These are phyloP conservation scores for Aspergillus bertholletiae DNA, from an alignment of 495 filamentous ascomycete genomes.

Conservation along the genomic window DNA sequence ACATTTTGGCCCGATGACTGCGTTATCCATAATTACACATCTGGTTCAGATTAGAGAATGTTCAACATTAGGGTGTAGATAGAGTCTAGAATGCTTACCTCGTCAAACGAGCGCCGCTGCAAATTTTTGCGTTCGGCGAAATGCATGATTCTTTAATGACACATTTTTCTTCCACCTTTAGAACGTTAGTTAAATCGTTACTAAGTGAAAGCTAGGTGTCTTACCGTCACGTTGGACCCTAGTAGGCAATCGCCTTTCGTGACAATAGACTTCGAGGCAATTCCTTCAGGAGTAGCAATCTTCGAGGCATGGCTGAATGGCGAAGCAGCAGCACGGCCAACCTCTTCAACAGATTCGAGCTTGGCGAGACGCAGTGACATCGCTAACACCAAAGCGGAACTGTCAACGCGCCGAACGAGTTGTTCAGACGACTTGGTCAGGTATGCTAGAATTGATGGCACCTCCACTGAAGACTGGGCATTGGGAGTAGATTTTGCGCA, in stretches of 20 bases:
- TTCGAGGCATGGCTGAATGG: slow-evolving; percentile 74
- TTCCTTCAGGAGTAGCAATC: slow-evolving; percentile 71
- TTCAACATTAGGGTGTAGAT: neutral
- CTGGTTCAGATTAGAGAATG: slow-evolving; percentile 26
- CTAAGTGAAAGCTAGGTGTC: neutral
- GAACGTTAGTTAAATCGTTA: neutral
- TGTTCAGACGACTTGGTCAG: slow-evolving; percentile 49
- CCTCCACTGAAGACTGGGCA: neutral
- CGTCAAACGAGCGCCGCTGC: slow-evolving; percentile 70
- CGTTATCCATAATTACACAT: slow-evolving; percentile 90
- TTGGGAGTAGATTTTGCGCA: slow-evolving; percentile 16
- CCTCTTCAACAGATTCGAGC: slow-evolving; percentile 62
- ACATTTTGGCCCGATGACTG: slow-evolving; percentile 70
- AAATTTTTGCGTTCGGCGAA: slow-evolving; percentile 80
- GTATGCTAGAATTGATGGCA: slow-evolving; percentile 77
- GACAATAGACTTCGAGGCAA: slow-evolving; percentile 73
- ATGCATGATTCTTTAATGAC: slow-evolving; percentile 87
- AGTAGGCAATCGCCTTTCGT: slow-evolving; percentile 73
- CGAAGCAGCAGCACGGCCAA: slow-evolving; percentile 51
- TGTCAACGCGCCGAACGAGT: slow-evolving; percentile 84
- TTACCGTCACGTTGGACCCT: slow-evolving; percentile 69
- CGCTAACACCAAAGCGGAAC: slow-evolving; percentile 70
- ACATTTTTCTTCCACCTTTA: slow-evolving; percentile 64
- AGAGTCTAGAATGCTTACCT: neutral
- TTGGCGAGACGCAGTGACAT: slow-evolving; percentile 86